These are phyloP conservation scores for Rhizopus microsporus DNA, from an alignment of 371 early-diverging fungal species.

Conservation along the genomic window DNA sequence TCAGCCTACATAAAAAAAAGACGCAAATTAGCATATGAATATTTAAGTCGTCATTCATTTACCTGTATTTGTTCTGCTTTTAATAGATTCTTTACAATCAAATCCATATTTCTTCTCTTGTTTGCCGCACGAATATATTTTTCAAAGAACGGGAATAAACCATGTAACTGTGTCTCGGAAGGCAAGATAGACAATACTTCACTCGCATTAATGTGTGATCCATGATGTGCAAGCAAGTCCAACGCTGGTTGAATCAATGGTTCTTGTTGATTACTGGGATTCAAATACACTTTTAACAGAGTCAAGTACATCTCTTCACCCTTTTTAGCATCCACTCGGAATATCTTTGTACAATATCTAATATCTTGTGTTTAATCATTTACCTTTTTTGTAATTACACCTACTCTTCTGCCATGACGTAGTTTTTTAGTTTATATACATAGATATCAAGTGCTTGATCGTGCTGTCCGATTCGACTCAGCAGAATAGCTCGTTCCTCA, in stretches of 20 bases:
- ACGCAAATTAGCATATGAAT: conserved; percentile 3
- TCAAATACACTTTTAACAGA: conserved; percentile 63
- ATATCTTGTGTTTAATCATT: background rate
- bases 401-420: conserved; percentile 78
- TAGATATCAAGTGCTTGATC: conserved; percentile 85
- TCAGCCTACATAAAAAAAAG: conserved; percentile 51
- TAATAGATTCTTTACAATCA: conserved; percentile 69
- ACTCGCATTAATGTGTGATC: conserved; percentile 68
- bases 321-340: conserved; percentile 51
- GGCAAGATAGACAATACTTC: conserved; percentile 62
- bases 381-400: conserved; percentile 10
- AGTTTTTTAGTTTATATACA: conserved; percentile 75
- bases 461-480: conserved; percentile 84
- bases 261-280: conserved; percentile 53
- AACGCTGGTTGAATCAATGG: conserved; percentile 65
- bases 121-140: conserved; percentile 70
- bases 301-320: conserved; percentile 68
- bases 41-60: conserved; percentile 6
- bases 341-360: conserved; percentile 76
- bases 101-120: conserved; percentile 62
- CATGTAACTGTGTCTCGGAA: conserved; percentile 47
- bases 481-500: conserved; percentile 81
- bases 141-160: conserved; percentile 68
- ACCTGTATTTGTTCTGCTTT: conserved; percentile 74
- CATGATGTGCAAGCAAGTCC: conserved; percentile 66